Base-by-base conservation (phyloP, 768 basidiomycete genomes). In the Lenzites betulinus region DNA sequence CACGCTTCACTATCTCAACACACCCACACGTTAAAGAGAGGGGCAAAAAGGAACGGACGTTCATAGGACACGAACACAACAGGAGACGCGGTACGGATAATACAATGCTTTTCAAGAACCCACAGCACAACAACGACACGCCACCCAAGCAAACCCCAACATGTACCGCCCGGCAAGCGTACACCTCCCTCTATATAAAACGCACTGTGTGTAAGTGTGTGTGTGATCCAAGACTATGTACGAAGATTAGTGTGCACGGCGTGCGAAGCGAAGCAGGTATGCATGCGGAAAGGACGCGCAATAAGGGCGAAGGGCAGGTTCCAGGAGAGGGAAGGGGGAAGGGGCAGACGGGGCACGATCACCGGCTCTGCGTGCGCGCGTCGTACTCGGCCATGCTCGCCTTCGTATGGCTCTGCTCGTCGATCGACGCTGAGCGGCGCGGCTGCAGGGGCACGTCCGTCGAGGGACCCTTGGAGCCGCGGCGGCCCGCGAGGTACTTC, bases 401-500 rank as follows among this genome's bases (percentile, higher is more conserved):
- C 48, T 58, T 58, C n/a, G 48, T 58, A 18, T 58, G 56, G 39
- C 56, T 58, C 39, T 22, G 56, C 48, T 58, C 56, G 39, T 58
- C 56, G 13, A 58, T 50, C n/a, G 48, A 49, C 6, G 56, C 48
- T 12, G 56, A 50, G 39, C 48, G 56, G 48, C 56, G 56, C 11
- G 38, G 48, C 39, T 58, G 48, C 3, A 58, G 56, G 39, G 56
- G 48, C 38, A 58, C 48, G 38, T 58, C 56, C 39, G 56, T 50
- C 39, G 48, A 46, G 22, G 48, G 38, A 39, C 50, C 33, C 43
- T 50, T 5, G 48, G 48, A 18, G 20, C 48, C 13, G 26, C 56
- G 47, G 28, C 48, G 48, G 39, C 56, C 56, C 6, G 56, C 48
- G 26, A 58, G 48, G 9, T 79, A 83, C 62, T 72, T 86, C 87